Conservation (phyloP, 2,329 filamentous ascomycete genomes). For the Lithohypha guttulata region DNA sequence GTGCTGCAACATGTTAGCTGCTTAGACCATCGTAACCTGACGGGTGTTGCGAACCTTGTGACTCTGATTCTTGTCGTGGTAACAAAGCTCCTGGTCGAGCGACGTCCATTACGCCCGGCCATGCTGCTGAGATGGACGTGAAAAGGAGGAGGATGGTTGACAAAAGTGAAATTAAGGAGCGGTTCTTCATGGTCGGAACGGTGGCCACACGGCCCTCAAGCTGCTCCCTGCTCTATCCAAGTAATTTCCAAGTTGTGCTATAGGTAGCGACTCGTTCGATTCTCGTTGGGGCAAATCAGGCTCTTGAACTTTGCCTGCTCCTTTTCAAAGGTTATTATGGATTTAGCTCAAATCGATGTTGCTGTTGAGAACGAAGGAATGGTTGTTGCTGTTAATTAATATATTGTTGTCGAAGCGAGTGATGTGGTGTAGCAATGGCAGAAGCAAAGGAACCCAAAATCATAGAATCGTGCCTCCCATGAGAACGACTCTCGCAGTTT, state of each 20-base stretch:
- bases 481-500: not conserved
- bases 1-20: no score
- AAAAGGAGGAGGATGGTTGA: slow-evolving; percentile 21
- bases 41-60: not conserved
- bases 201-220: not conserved
- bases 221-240: no score
- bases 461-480: not conserved
- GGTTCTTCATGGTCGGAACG: slow-evolving; percentile 7
- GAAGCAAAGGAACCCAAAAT: not conserved
- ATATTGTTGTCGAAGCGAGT: slow-evolving; percentile 1
- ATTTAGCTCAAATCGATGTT: not conserved
- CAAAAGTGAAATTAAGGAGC: slow-evolving; percentile 11
- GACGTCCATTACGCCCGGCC: slow-evolving; percentile 24
- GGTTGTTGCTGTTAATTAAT: slow-evolving; percentile 1
- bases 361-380: slow-evolving; percentile 2
- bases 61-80: slow-evolving; percentile 17
- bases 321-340: not conserved
- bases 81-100: slow-evolving; percentile 19
- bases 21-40: not conserved
- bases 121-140: slow-evolving; percentile 22
- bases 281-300: no score
- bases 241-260: no score
- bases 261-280: no score
- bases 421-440: slow-evolving; percentile 2
- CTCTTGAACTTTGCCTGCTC: no score